A percentile compares a stretch with the other conserved stretches of the same genome.
These are phyloP conservation scores for Rhododendron griersonianum DNA, from an alignment of 148 eudicot species.

Conservation along the genomic window DNA sequence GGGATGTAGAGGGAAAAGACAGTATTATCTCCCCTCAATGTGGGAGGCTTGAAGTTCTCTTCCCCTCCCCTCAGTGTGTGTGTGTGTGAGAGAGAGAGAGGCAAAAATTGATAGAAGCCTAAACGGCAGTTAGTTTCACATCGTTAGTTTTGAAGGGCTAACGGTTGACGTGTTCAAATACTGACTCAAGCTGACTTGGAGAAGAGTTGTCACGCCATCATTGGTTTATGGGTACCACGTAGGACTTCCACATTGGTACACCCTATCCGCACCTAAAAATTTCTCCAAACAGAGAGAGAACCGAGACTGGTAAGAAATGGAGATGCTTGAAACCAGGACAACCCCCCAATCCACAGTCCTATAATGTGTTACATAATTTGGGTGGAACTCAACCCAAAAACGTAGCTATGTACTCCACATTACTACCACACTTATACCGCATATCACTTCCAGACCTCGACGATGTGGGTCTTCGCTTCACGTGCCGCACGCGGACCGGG, in stretches of 20 bases:
- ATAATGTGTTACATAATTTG: not conserved
- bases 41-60: not conserved
- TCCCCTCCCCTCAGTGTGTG: too few species aligned
- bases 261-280: too few species aligned
- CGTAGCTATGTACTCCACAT: not conserved
- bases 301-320: not conserved
- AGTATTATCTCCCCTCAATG: not conserved
- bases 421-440: not conserved
- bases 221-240: too few species aligned
- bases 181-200: too few species aligned
- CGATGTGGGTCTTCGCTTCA: not conserved
- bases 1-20: not conserved
- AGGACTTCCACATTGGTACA: too few species aligned
- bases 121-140: too few species aligned
- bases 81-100: too few species aligned
- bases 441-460: not conserved
- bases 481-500: not conserved
- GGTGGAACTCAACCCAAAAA: not conserved
- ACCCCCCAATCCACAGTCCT: not conserved
- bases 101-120: too few species aligned
- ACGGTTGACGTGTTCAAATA: too few species aligned
- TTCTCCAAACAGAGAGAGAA: not conserved
- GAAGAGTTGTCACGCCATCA: too few species aligned
- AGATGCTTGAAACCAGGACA: not conserved
- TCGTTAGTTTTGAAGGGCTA: too few species aligned